phyloP scores from a whole-genome alignment of 2,329 filamentous ascomycete species.

The Ascochyta fabae region DNA sequence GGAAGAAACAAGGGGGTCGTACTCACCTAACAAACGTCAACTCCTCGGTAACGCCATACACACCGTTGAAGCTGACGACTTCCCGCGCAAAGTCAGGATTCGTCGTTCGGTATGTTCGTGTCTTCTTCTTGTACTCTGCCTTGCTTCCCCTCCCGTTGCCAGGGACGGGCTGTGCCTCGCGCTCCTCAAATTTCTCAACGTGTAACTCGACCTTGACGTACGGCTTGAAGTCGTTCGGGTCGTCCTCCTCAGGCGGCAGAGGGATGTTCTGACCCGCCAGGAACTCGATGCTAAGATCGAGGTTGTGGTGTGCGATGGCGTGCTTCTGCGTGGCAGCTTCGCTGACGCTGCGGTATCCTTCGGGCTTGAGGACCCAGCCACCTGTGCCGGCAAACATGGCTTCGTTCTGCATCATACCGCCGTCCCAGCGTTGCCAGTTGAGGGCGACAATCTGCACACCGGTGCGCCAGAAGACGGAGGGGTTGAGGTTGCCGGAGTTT shows the following conservation, averaged over 20 bases:
- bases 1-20: neutral
- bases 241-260: slow-evolving; percentile 63
- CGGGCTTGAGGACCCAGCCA: slow-evolving; percentile 87
- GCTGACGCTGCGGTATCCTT: slow-evolving; percentile 66
- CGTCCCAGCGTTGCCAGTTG: slow-evolving; percentile 92
- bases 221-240: slow-evolving; percentile 69
- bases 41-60: slow-evolving; percentile 54
- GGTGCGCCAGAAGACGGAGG: slow-evolving; percentile 82
- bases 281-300: slow-evolving; percentile 75
- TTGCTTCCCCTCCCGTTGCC: slow-evolving; percentile 61
- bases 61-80: slow-evolving; percentile 52
- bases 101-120: slow-evolving; percentile 51
- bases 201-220: slow-evolving; percentile 82
- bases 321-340: slow-evolving; percentile 50
- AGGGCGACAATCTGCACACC: slow-evolving; percentile 90
- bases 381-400: slow-evolving; percentile 84
- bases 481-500: slow-evolving; percentile 85
- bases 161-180: slow-evolving; percentile 49
- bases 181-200: slow-evolving; percentile 69
- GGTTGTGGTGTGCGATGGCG: slow-evolving; percentile 57
- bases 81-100: slow-evolving; percentile 56
- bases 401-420: slow-evolving; percentile 95
- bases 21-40: slow-evolving; percentile 58
- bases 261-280: slow-evolving; percentile 80
- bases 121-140: slow-evolving; percentile 56